phyloP scores from a whole-genome alignment of 2,329 filamentous ascomycete genomes.

The Penicillium capsulatum region DNA sequence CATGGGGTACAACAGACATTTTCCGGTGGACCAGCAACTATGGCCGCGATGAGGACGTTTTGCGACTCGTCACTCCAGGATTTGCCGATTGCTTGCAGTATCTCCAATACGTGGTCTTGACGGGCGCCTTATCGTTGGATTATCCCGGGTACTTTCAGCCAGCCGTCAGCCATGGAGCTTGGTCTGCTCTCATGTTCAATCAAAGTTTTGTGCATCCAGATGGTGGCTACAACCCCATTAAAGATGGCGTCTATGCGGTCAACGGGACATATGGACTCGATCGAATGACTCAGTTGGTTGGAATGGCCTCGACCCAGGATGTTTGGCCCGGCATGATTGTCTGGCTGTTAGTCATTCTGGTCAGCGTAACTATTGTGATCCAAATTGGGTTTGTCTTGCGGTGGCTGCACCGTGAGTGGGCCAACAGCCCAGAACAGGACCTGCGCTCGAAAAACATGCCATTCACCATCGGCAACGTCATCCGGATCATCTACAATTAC shows the following conservation, averaged over 20 bases:
- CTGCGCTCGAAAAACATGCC: constrained; percentile 86
- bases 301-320: constrained; percentile 70
- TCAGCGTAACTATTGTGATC: constrained; percentile 61
- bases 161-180: constrained; percentile 77
- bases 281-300: constrained; percentile 72
- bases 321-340: constrained; percentile 94
- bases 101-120: constrained; percentile 85
- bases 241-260: constrained; percentile 82
- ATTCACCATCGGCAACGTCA: constrained; percentile 72
- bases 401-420: constrained; percentile 70
- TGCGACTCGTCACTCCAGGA: constrained; percentile 88
- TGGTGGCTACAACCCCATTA: constrained; percentile 61
- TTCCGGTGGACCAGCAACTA: constrained; percentile 99
- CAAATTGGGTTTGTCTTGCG: constrained; percentile 73
- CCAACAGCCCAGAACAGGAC: constrained; percentile 75
- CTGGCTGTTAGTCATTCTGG: constrained; percentile 78
- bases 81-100: constrained; percentile 97
- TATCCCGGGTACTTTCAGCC: constrained; percentile 96
- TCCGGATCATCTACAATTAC: constrained; percentile 88
- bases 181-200: constrained; percentile 92
- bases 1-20: constrained; percentile 85
- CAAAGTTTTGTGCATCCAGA: constrained; percentile 74
- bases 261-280: constrained; percentile 77
- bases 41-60: constrained; percentile 83
- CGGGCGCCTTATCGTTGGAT: constrained; percentile 77